Conservation (phyloP, 768 basidiomycete genomes). For the Suillus subaureus region DNA sequence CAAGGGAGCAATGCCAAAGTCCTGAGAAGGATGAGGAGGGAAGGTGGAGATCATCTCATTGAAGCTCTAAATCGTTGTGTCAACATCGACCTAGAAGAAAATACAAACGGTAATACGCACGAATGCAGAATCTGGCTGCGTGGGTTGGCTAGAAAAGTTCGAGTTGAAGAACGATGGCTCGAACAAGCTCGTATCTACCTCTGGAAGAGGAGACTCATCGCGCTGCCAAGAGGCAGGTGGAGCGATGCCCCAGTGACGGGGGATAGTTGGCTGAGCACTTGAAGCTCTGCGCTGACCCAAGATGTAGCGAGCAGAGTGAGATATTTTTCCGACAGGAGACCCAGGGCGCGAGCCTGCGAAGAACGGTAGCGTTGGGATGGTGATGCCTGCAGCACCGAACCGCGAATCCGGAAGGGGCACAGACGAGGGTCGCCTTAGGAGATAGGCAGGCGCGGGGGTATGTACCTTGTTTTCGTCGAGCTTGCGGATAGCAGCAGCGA, state of each 20-base stretch:
- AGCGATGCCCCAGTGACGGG: conserved; percentile 28
- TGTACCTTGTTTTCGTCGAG: conserved; percentile 41
- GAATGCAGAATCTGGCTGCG: conserved; percentile 15
- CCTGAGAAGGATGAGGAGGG: conserved; percentile 20
- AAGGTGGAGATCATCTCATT: conserved; percentile 28
- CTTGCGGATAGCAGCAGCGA: conserved; percentile 59
- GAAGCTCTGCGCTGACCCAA: conserved; percentile 53
- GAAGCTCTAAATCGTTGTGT: conserved; percentile 19
- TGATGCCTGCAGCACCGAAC: conserved; percentile 36
- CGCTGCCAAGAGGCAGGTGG: conserved; percentile 35
- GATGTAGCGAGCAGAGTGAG: conserved; percentile 42
- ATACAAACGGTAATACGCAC: conserved; percentile 17
- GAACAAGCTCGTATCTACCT: conserved; percentile 50
- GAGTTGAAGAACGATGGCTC: conserved; percentile 42
- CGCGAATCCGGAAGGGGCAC: conserved; percentile 56
- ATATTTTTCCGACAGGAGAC: conserved; percentile 48
- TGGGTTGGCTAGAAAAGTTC: conserved; percentile 28
- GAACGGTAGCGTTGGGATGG: conserved; percentile 46
- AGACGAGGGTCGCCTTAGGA: conserved; percentile 59
- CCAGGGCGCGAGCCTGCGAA: conserved; percentile 40
- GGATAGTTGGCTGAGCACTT: conserved; percentile 43
- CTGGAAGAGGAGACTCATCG: conserved; percentile 52
- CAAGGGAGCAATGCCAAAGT: conserved; percentile 26
- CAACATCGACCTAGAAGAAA: background rate
- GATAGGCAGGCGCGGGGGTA: conserved; percentile 28